Evolutionary conservation across 352 stramenopile genomes (phyloP).

Genomic region (Globisporangium alternatum): DNA sequence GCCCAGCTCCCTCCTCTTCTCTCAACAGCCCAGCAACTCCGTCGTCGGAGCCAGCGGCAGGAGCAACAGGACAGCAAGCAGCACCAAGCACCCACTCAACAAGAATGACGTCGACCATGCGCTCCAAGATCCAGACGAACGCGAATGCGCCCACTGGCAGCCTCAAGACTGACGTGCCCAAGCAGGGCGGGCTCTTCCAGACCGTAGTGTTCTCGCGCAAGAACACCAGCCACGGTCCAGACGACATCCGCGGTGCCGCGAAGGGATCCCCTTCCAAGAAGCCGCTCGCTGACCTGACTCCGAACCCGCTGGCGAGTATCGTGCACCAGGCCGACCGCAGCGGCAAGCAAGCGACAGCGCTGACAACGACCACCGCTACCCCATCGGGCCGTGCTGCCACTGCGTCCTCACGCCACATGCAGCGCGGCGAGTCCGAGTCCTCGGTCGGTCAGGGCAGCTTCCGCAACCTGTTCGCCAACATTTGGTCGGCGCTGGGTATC

Average conservation of each 20-base stretch:
- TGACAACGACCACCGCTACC: neutral
- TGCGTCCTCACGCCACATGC: slow-evolving; percentile 18
- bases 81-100: neutral
- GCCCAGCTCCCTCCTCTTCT: neutral
- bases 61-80: slow-evolving; percentile 4
- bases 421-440: slow-evolving; percentile 24
- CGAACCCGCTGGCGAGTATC: slow-evolving; percentile 52
- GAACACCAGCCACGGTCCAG: slow-evolving; percentile 43
- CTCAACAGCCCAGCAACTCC: slow-evolving; percentile 2
- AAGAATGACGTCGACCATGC: slow-evolving; percentile 23
- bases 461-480: slow-evolving; percentile 64
- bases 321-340: slow-evolving; percentile 66
- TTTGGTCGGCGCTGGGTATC: slow-evolving; percentile 61
- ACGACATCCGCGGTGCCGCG: slow-evolving; percentile 27
- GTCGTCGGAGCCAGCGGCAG: slow-evolving; percentile 3
- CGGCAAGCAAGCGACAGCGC: slow-evolving; percentile 42
- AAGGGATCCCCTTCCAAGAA: slow-evolving; percentile 41
- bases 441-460: slow-evolving; percentile 42
- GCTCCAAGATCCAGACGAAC: slow-evolving; percentile 34
- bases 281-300: slow-evolving; percentile 32
- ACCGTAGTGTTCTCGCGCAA: slow-evolving; percentile 68
- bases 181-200: slow-evolving; percentile 43
- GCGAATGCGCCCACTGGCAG: slow-evolving; percentile 12
- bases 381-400: slow-evolving; percentile 15
- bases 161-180: slow-evolving; percentile 28